Base-by-base conservation (phyloP, 306 rosid species). In the Lathyrus oleraceus region DNA sequence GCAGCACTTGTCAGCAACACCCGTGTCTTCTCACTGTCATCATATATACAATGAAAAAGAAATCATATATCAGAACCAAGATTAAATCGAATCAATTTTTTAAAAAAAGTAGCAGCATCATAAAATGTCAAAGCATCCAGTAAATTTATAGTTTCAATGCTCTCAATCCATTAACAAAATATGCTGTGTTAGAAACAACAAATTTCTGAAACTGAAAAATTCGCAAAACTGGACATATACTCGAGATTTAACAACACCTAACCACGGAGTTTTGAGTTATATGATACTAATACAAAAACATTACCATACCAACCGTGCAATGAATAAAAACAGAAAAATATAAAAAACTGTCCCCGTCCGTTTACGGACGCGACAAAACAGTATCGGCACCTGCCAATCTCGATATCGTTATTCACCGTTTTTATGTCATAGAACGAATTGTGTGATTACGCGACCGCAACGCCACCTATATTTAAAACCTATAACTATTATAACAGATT, bases 1-100 rank as follows among this genome's bases (percentile, higher is more conserved):
- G 92, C 98, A 51, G 96, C 97, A 79, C 96, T 94, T 62, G 91
- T 90, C 48, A 94, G 83, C 84, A 85, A 51, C 8, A 80, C 90
- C 71, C 95, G 75, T 13, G 96, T 94, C 75, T 94, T 96, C 78
- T 94, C 97, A 81, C 97, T 94, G 88, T 28, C 65, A 58, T 67
- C 13, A 42, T 19, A 71, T 27, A 21, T 4, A 62, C 47, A 57
- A 67, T 10, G 16, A 38, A 19, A 28, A 65, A 11, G 17, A 11
- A 12, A 11, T 45, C 8, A 27, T 72, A 42, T 42, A 45, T 28
- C 68, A 76, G 58, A 38, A 78, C 23, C 45, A 5, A 65, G 14
- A 17, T 70, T 58, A 30, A 69, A 59, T 23, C 52, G 23, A 68
- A 52, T 17, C n/a, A 14, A 16, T 69, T 32, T 32, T 35, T 35